Conservation (phyloP, 164 flowering plant species). For the Magnolia kwangsiensis region DNA sequence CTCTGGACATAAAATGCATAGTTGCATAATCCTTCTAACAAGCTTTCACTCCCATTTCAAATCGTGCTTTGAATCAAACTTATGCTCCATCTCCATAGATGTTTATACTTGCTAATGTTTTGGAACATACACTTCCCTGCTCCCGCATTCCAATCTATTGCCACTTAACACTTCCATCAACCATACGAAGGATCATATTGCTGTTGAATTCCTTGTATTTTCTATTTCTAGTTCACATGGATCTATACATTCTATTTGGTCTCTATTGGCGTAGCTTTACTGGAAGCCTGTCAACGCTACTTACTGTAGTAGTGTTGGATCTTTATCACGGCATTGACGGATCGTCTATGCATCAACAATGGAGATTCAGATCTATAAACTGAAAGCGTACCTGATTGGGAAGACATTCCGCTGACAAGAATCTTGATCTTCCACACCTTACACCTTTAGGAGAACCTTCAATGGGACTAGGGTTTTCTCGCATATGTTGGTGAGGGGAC, state of each 20-base stretch:
- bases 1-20: background rate
- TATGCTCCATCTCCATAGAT: background rate
- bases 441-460: no score
- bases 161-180: no score
- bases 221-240: background rate
- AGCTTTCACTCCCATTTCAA: background rate
- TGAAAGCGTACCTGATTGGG: no score
- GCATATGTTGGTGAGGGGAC: no score
- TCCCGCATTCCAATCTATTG: background rate
- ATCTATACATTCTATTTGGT: background rate
- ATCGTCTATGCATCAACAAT: no score
- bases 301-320: background rate
- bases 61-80: no score
- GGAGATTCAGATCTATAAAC: no score
- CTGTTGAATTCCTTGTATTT: background rate
- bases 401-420: no score
- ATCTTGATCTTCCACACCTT: no score
- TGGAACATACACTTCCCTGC: background rate
- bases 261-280: background rate
- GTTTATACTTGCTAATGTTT: background rate
- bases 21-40: background rate
- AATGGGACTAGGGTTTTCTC: no score
- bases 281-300: background rate
- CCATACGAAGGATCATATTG: no score
- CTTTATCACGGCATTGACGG: no score